A percentile compares a stretch with the other conserved stretches of the same genome.
phyloP scores from a whole-genome alignment of 2,329 filamentous ascomycete species.

The Magnaporthiopsis incrustans region DNA sequence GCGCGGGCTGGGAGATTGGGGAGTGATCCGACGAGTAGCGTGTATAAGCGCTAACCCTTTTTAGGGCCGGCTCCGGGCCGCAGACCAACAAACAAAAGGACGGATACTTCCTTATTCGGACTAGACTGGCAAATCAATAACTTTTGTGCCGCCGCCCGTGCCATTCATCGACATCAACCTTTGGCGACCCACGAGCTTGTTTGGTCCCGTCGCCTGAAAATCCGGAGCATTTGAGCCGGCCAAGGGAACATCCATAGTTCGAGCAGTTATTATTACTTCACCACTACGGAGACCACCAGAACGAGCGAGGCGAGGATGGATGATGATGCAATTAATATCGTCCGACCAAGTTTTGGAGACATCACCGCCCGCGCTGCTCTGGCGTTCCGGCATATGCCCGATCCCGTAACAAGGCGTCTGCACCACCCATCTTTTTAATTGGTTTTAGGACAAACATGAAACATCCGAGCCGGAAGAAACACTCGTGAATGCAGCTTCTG shows the following conservation, averaged over 20 bases:
- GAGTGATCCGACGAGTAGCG: too few species aligned
- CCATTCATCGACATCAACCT: background rate
- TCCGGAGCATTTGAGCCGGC: background rate
- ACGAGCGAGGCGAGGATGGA: background rate
- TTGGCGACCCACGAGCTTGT: background rate
- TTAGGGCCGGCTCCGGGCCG: too few species aligned
- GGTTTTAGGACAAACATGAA: background rate
- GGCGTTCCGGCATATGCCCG: background rate
- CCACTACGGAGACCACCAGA: too few species aligned
- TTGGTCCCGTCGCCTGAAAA: background rate
- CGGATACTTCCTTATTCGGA: background rate
- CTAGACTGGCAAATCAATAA: background rate
- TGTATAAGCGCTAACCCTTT: too few species aligned
- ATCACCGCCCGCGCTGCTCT: background rate
- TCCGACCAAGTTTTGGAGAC: background rate
- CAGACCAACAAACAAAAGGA: too few species aligned
- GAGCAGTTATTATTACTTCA: background rate
- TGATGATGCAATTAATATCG: background rate
- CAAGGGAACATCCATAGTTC: background rate
- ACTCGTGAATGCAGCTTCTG: background rate
- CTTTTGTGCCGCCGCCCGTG: background rate
- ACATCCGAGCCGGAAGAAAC: background rate
- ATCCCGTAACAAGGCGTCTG: background rate
- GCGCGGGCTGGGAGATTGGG: background rate
- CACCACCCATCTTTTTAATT: background rate